Conservation (phyloP, 805 yeast species). For the Wickerhamiella domercqiae region DNA sequence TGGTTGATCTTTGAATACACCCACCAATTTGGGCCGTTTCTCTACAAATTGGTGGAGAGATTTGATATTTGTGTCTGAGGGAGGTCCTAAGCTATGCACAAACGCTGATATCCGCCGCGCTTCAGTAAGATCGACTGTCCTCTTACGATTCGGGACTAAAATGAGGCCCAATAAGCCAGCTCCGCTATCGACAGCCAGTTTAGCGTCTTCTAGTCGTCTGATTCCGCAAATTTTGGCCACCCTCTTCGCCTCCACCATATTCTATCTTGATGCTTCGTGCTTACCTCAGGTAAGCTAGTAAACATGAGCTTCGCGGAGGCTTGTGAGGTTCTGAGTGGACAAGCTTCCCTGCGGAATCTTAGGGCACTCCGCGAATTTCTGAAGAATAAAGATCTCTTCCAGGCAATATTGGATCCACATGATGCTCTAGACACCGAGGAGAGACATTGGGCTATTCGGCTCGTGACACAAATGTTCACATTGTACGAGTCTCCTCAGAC, state of each 20-base stretch:
- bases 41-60: background rate
- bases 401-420: background rate
- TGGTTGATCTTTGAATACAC: conserved; percentile 78
- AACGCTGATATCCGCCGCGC: conserved; percentile 34
- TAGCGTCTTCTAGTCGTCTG: conserved; percentile 50
- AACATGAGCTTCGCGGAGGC: conserved; percentile 1
- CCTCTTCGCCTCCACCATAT: conserved; percentile 12
- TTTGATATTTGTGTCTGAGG: background rate
- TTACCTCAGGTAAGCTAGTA: background rate
- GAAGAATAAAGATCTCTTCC: background rate
- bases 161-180: conserved; percentile 76
- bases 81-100: conserved; percentile 15
- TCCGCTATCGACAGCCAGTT: conserved; percentile 50
- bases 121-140: conserved; percentile 41
- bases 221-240: conserved; percentile 83
- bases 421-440: no score
- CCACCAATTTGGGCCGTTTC: conserved; percentile 38
- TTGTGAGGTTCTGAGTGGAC: background rate
- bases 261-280: background rate
- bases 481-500: background rate
- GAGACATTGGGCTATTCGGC: background rate
- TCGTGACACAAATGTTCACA: background rate
- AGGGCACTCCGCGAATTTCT: background rate
- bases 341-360: background rate
- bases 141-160: conserved; percentile 62